Evolutionary conservation across 2,329 filamentous ascomycete genomes (phyloP).

Genomic region (Epichloe amarillans): DNA sequence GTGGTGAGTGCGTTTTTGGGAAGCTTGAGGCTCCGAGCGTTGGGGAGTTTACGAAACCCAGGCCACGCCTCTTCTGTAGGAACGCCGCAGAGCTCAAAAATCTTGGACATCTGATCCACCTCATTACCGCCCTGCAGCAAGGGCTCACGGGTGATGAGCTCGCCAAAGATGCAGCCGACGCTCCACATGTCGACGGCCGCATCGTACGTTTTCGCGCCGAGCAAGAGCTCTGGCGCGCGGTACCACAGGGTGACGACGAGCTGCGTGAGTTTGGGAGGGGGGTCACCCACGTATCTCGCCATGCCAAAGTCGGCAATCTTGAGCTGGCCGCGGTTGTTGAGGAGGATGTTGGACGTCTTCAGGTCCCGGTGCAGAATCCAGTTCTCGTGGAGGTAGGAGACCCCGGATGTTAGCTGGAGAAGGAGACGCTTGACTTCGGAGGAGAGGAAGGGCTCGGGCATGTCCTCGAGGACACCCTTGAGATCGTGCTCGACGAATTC

Average conservation of each 20-base stretch:
- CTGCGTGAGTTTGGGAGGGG: slow-evolving; percentile 67
- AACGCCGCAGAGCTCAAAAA: slow-evolving; percentile 80
- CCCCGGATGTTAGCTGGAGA: slow-evolving; percentile 65
- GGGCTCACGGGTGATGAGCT: slow-evolving; percentile 72
- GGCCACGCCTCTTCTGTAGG: slow-evolving; percentile 79
- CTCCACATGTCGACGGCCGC: slow-evolving; percentile 86
- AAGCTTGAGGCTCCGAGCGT: slow-evolving; percentile 67
- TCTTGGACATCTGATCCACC: slow-evolving; percentile 75
- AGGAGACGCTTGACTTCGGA: slow-evolving; percentile 89
- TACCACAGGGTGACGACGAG: slow-evolving; percentile 98
- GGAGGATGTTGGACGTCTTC: slow-evolving; percentile 85
- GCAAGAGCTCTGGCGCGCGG: slow-evolving; percentile 75
- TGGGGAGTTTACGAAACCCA: slow-evolving; percentile 71
- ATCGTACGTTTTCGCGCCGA: slow-evolving; percentile 66
- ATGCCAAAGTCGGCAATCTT: slow-evolving; percentile 98
- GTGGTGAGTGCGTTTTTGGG: slow-evolving; percentile 32
- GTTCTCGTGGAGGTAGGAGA: slow-evolving; percentile 73
- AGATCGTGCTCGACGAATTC: slow-evolving; percentile 97
- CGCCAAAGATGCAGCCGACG: slow-evolving; percentile 88
- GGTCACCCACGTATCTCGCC: slow-evolving; percentile 78
- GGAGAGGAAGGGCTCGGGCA: slow-evolving; percentile 84
- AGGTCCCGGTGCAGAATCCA: slow-evolving; percentile 91
- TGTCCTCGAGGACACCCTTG: slow-evolving; percentile 82
- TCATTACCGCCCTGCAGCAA: slow-evolving; percentile 83
- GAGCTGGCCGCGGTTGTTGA: slow-evolving; percentile 88